Conservation (phyloP, 495 filamentous ascomycete genomes). For the Thozetella sp. region DNA sequence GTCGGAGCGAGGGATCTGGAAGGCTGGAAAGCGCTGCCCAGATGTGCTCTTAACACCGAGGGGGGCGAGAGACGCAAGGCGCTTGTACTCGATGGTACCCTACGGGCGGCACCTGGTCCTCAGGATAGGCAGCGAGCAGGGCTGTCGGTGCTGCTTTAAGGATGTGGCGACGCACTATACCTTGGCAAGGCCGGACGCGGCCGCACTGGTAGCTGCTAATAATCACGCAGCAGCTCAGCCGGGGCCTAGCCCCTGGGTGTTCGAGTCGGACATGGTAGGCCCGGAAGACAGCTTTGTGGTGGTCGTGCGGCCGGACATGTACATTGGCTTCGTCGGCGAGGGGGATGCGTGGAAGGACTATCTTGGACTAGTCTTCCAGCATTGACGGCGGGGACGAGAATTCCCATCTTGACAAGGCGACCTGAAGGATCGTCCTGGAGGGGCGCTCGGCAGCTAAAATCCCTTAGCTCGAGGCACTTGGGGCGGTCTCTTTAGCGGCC, state of each 20-base stretch:
- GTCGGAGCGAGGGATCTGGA: constrained; percentile 21
- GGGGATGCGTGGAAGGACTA: constrained; percentile 17
- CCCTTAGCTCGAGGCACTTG: too few relatives aligned
- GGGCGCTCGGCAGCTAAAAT: too few relatives aligned
- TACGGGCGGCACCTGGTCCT: constrained; percentile 20
- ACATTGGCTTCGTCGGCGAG: constrained; percentile 16
- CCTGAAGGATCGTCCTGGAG: too few relatives aligned
- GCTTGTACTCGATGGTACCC: constrained; percentile 15
- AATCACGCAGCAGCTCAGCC: background rate
- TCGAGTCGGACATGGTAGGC: constrained; percentile 12
- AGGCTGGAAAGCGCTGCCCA: constrained; percentile 21
- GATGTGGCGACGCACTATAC: constrained; percentile 10
- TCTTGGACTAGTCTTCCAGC: constrained; percentile 3
- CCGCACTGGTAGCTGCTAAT: background rate
- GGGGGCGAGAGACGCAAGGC: background rate
- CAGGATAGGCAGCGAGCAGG: constrained; percentile 7
- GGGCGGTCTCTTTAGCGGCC: too few relatives aligned
- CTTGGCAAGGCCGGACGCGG: constrained; percentile 3
- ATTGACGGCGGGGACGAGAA: background rate
- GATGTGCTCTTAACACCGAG: constrained; percentile 11
- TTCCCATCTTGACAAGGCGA: too few relatives aligned
- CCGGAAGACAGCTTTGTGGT: constrained; percentile 12
- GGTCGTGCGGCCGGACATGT: constrained; percentile 26
- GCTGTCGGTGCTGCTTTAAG: constrained; percentile 6
- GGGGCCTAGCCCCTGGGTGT: background rate